Evolutionary conservation across 2,329 filamentous ascomycete species (phyloP), one percentile per base, ranked within the genome.

Genomic region (Diaporthe humulicola): DNA sequence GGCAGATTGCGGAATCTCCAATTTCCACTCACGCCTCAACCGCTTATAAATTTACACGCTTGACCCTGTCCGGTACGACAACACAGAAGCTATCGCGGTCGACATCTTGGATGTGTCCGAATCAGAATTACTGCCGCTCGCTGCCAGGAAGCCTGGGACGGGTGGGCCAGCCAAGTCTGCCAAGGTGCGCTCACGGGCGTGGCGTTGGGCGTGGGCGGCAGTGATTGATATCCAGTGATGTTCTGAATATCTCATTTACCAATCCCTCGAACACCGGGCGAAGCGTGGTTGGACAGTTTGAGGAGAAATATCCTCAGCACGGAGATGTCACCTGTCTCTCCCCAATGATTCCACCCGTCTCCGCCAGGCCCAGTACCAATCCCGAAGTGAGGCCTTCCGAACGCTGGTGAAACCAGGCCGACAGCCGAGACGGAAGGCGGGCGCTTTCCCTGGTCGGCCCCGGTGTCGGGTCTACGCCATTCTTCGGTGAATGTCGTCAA

Each of bases 131-230:
- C 19, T 6, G 12, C 36, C 36, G n/a, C 14, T 17, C 3, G n/a
- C 9, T 36, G n/a, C 42, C 61, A 19, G 28, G 28, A 22, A 36
- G 42, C 45, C 30, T 28, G 45, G 45, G 9, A 17, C 14, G 22
- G 64, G 64, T 69, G 64, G 64, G 48, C 15, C 48, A 40, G 64
- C 64, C 64, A 69, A 69, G 64, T 15, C 38, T 69, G 64, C 64
- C 64, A 69, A 69, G 64, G 64, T 69, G 64, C 64, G 64, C 48
- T 54, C 48, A 30, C 64, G 64, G 69, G 36, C 52, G 22, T 12
- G 69, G 69, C 69, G 61, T n/a, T n/a, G 19, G n/a, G 42, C 40
- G 17, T 66, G 28, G 19, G 42, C 22, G 61, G 42, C 28, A 67
- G 28, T 36, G 14, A 22, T 36, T 12, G 64, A 36, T 12, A 33